phyloP scores from a whole-genome alignment of 768 basidiomycete species.

The Gymnopilus dilepis region DNA sequence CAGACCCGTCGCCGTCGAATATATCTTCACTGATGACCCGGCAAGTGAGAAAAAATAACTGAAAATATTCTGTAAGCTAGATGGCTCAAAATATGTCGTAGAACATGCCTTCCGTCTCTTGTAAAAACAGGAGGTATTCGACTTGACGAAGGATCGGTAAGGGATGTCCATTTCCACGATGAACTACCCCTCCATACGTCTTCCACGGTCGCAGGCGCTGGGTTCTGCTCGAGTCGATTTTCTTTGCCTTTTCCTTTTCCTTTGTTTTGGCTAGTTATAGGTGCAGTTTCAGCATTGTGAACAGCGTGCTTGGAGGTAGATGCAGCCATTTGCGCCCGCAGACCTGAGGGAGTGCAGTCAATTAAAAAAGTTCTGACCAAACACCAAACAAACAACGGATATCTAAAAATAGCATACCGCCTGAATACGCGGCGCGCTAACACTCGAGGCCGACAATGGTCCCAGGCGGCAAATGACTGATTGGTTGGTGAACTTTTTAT shows the following conservation, averaged over 20 bases:
- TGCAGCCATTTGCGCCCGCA: constrained; percentile 44
- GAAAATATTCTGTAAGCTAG: constrained; percentile 9
- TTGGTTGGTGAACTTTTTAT: no score
- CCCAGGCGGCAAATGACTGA: no score
- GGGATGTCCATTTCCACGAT: constrained; percentile 70
- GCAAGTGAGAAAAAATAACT: constrained; percentile 92
- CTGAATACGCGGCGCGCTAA: no score
- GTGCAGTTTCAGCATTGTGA: constrained; percentile 18
- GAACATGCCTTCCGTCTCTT: constrained; percentile 78
- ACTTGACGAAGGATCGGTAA: constrained; percentile 72
- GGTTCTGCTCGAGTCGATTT: constrained; percentile 27
- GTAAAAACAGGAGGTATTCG: constrained; percentile 80
- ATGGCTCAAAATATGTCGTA: background rate
- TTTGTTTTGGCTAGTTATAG: constrained; percentile 43
- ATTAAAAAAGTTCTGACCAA: constrained; percentile 41
- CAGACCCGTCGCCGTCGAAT: constrained; percentile 78
- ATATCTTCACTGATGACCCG: constrained; percentile 83
- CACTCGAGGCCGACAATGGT: no score
- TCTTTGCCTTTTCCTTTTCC: constrained; percentile 59
- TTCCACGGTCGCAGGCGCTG: constrained; percentile 20
- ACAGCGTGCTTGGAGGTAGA: constrained; percentile 43
- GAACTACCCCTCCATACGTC: constrained; percentile 30
- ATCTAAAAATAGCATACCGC: constrained; percentile 21
- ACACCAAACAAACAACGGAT: constrained; percentile 37
- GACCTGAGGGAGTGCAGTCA: constrained; percentile 19